Percentiles rank a stretch among this genome's conserved stretches.
These are phyloP conservation scores for Claviceps capensis DNA, from an alignment of 2,329 filamentous ascomycete genomes.

Conservation along the genomic window DNA sequence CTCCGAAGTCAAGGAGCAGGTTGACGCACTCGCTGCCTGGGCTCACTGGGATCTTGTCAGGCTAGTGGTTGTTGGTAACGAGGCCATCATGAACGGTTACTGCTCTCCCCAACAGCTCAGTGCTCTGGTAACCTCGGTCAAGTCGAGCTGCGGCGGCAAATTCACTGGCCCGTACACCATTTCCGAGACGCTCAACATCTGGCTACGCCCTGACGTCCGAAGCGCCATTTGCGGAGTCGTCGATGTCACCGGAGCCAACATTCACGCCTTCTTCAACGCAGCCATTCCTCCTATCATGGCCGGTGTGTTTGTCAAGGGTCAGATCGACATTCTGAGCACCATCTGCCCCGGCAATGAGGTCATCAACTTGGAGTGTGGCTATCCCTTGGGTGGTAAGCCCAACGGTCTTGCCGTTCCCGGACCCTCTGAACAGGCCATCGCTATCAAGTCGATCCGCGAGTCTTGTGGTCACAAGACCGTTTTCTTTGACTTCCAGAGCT, in stretches of 20 bases:
- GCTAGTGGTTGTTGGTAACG: slow-evolving; percentile 80
- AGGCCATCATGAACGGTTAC: slow-evolving; percentile 67
- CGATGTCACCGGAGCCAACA: slow-evolving; percentile 72
- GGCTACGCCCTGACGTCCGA: slow-evolving; percentile 48
- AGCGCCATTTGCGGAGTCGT: slow-evolving; percentile 54
- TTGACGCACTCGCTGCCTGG: slow-evolving; percentile 60
- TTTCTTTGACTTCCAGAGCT: slow-evolving; percentile 72
- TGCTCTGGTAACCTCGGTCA: slow-evolving; percentile 54
- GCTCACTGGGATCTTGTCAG: slow-evolving; percentile 61
- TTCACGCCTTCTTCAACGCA: slow-evolving; percentile 89
- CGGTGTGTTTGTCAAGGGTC: slow-evolving; percentile 59
- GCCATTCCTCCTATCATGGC: slow-evolving; percentile 48
- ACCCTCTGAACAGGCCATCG: slow-evolving; percentile 49
- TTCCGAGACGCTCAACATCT: slow-evolving; percentile 71
- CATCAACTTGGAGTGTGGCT: slow-evolving; percentile 82
- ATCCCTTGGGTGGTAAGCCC: slow-evolving; percentile 57
- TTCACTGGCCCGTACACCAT: slow-evolving; percentile 70
- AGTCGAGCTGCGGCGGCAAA: slow-evolving; percentile 48
- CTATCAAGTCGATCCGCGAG: slow-evolving; percentile 57
- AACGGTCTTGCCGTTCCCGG: slow-evolving; percentile 66
- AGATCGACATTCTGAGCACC: slow-evolving; percentile 56
- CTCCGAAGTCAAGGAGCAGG: slow-evolving; percentile 56
- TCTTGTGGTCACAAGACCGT: slow-evolving; percentile 53
- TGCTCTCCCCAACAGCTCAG: slow-evolving; percentile 51
- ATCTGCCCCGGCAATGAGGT: slow-evolving; percentile 61